Conservation (phyloP, 2,329 filamentous ascomycete genomes). For the Stachybotrys echinatus region DNA sequence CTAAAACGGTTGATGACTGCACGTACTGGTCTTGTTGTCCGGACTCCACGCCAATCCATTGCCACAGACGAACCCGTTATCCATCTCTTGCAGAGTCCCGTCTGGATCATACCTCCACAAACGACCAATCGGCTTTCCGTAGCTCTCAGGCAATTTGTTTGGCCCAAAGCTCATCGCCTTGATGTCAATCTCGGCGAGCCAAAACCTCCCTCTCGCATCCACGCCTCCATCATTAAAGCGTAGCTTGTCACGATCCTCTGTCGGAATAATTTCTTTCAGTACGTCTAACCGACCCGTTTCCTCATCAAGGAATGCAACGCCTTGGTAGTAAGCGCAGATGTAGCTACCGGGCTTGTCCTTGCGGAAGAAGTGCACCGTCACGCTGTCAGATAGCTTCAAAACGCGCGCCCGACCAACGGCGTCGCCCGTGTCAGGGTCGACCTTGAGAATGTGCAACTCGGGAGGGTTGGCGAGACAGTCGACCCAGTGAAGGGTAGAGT, state of each 20-base stretch:
- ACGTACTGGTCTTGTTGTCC: neutral
- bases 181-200: neutral
- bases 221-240: neutral
- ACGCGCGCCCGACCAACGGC: neutral
- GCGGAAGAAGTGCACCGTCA: neutral
- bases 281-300: neutral
- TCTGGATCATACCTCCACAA: neutral
- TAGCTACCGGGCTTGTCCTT: neutral
- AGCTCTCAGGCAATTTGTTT: neutral
- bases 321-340: neutral
- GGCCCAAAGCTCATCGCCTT: neutral
- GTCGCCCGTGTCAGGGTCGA: neutral
- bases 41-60: neutral
- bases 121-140: neutral
- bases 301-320: neutral
- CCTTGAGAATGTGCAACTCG: neutral
- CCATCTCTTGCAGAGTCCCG: neutral
- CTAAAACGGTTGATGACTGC: no score
- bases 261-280: neutral
- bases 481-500: neutral
- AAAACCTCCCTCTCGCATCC: neutral
- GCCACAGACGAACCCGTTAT: neutral
- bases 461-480: neutral
- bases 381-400: neutral
- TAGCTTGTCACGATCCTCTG: neutral